Evolutionary conservation across 176 grass and related monocot species (phyloP).

Genomic region (Poa pratensis): DNA sequence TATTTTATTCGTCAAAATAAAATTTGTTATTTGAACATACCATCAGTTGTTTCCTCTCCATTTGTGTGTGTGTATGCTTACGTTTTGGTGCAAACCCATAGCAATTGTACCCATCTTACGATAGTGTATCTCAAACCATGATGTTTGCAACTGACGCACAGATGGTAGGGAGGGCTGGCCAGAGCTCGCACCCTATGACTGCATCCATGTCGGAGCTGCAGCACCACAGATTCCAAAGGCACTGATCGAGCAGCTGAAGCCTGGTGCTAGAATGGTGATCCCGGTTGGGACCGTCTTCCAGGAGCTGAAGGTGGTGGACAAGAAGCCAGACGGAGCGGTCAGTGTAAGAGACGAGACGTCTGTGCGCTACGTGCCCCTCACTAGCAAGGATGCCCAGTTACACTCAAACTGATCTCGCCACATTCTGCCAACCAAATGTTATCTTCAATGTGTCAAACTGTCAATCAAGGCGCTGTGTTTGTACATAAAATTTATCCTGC

Average conservation of each 20-base stretch:
- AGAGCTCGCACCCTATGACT: slow-evolving; percentile 71
- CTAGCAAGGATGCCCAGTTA: slow-evolving; percentile 62
- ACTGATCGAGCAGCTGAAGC: slow-evolving; percentile 71
- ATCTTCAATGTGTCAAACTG: neutral
- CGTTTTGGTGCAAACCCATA: neutral
- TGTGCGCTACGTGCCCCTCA: slow-evolving; percentile 73
- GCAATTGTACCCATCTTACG: too few relatives aligned
- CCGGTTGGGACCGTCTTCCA: slow-evolving; percentile 69
- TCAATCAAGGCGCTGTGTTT: neutral
- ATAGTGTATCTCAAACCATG: neutral
- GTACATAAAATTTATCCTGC: slow-evolving; percentile 34
- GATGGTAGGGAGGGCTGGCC: slow-evolving; percentile 88
- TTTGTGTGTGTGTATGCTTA: neutral
- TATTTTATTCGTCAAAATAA: neutral
- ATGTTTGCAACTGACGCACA: slow-evolving; percentile 43
- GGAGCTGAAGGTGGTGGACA: slow-evolving; percentile 85
- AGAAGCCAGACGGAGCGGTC: slow-evolving; percentile 61
- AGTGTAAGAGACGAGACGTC: slow-evolving; percentile 58
- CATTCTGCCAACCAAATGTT: slow-evolving; percentile 15
- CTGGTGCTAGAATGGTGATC: slow-evolving; percentile 82
- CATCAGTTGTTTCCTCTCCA: neutral
- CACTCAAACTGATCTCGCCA: slow-evolving; percentile 44
- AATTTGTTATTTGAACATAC: neutral
- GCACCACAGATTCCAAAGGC: slow-evolving; percentile 66
- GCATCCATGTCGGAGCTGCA: slow-evolving; percentile 82